phyloP scores from a whole-genome alignment of 176 grass and related monocot genomes.

The Miscanthus lutarioriparius region DNA sequence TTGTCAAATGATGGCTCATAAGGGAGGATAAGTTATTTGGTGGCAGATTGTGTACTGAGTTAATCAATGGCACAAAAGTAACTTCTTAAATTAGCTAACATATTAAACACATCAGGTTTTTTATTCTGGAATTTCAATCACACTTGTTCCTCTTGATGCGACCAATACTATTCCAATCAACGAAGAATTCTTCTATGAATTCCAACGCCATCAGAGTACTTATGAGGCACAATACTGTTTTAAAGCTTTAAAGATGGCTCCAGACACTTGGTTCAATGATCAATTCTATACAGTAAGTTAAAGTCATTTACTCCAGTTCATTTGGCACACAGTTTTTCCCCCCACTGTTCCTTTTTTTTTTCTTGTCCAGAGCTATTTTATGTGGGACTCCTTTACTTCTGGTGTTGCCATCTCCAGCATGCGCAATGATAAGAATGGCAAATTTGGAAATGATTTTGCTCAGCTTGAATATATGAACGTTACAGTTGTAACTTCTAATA shows the following conservation, averaged over 20 bases:
- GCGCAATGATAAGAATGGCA: slow-evolving; percentile 41
- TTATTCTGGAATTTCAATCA: slow-evolving; percentile 80
- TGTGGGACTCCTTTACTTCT: slow-evolving; percentile 88
- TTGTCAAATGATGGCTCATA: no score
- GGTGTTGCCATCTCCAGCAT: slow-evolving; percentile 74
- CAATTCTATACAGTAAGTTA: slow-evolving; percentile 62
- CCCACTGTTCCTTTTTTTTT: neutral
- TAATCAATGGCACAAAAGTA: neutral
- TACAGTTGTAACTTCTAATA: slow-evolving; percentile 77
- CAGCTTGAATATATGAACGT: slow-evolving; percentile 76
- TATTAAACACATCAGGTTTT: slow-evolving; percentile 53
- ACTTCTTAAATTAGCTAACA: slow-evolving; percentile 5
- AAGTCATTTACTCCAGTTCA: neutral
- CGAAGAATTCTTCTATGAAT: slow-evolving; percentile 69
- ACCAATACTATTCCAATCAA: slow-evolving; percentile 85
- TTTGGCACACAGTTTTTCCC: neutral
- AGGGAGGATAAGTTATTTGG: neutral
- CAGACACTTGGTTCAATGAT: slow-evolving; percentile 73
- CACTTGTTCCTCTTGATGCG: slow-evolving; percentile 83
- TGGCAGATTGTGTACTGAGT: neutral
- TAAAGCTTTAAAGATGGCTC: slow-evolving; percentile 67
- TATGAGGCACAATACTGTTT: slow-evolving; percentile 85
- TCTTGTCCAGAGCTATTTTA: slow-evolving; percentile 70
- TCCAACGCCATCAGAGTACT: slow-evolving; percentile 56
- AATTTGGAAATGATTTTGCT: slow-evolving; percentile 73